Evolutionary conservation across 352 stramenopile species (phyloP).

Genomic region (Phytophthora quininea): DNA sequence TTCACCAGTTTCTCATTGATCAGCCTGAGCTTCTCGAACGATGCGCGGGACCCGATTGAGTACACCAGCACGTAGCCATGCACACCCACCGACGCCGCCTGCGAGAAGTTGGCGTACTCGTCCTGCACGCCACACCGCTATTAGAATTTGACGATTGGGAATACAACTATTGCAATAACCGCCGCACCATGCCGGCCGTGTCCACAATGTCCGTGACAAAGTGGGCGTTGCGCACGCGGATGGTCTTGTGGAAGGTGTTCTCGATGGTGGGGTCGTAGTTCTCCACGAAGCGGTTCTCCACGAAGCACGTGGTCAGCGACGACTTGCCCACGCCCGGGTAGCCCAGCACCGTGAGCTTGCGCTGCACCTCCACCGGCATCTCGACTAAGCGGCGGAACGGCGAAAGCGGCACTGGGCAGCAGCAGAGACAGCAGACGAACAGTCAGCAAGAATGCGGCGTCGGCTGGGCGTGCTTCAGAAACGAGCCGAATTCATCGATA

Average conservation of each 20-base stretch:
- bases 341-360: constrained; percentile 95
- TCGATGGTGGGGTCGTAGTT: constrained; percentile 97
- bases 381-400: not conserved
- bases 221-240: constrained; percentile 95
- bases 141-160: not conserved
- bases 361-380: constrained; percentile 93
- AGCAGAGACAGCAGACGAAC: not conserved
- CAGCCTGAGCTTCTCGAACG: constrained; percentile 94
- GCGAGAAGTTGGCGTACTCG: constrained; percentile 96
- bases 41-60: constrained; percentile 92
- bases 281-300: constrained; percentile 91
- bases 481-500: no score
- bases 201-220: constrained; percentile 98
- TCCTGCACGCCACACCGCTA: constrained; percentile 59
- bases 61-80: constrained; percentile 97
- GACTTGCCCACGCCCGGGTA: constrained; percentile 96
- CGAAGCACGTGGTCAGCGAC: constrained; percentile 94
- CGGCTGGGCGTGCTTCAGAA: no score
- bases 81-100: constrained; percentile 94
- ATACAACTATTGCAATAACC: no score
- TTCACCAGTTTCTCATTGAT: constrained; percentile 96
- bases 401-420: not conserved
- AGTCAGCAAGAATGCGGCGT: not conserved
- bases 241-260: constrained; percentile 96
- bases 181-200: constrained; percentile 93